Base-by-base conservation (phyloP, 257 asterid genomes). In the Ilex aquifolium region DNA sequence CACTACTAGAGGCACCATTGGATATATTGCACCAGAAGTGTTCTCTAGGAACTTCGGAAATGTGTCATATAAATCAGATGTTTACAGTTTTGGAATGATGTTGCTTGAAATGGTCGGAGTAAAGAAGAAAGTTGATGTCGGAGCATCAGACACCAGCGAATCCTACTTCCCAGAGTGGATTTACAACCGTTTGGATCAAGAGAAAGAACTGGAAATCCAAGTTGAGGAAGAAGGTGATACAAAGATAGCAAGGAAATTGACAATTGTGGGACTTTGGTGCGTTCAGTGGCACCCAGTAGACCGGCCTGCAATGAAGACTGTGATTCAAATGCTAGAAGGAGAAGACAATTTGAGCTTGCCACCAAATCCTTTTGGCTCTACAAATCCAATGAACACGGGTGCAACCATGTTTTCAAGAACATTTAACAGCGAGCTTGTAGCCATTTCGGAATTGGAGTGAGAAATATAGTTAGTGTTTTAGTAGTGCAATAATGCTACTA, bases 231-330 rank as follows among this genome's bases (percentile, higher is more conserved):
- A 49, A 3, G 65, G 57, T 31, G 74, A 67, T 11, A 12, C 29
- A 6, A 13, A 30, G 4, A 65, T 68, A 17, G 12, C 29, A 3
- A 70, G 13, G 44, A 78, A 78, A 55, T 63, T 78, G n/a, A 40
- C 69, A 0, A 49, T 67, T 11, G 72, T 70, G 5, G 77, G 77
- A 52, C 68, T 74, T 40, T 58, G 73, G 83, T 70, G 77, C 64
- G 68, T 78, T 58, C 83, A 71, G 3, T 74, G 77, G 83, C 56
- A 68, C 63, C 77, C 77, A 17, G 27, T 4, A 0, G 77, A 68
- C 50, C 56, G 72, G 0, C 83, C 83, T 1, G 77, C 80, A 0
- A 66, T 74, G 74, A 77, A 69, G 66, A 46, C 4, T 1, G 79
- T 62, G 14, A 64, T 67, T 56, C 74, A 73, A 57, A 76, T 80